Evolutionary conservation across 768 basidiomycete species (phyloP), one percentile per base, ranked within the genome.

Genomic region (Tulasnella sp.): DNA sequence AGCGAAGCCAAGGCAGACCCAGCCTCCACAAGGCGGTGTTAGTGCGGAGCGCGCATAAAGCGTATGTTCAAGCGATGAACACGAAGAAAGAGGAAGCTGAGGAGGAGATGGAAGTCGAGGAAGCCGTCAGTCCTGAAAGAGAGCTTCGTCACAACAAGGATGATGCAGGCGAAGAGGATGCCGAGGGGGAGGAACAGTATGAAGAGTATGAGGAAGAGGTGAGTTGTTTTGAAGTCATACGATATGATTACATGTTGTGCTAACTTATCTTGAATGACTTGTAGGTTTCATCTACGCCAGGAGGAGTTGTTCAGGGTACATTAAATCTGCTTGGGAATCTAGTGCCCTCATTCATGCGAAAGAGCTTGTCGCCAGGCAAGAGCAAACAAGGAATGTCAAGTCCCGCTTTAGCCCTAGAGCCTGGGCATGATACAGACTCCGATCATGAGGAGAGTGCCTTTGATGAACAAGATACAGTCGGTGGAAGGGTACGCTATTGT

Each of bases 1-100:
- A 34, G 31, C 7, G 46, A 48, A 15, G 34, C 7, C 25, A n/a
- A 42, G 31, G 43, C 11, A 10, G 49, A 19, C 51, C 61, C 29
- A 53, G 48, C 24, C 31, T 62, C 22, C 62, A 62, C 41, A 62
- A 62, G 48, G 62, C 62, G 2, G 62, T 62, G 12, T 27, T 62
- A n/a, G 50, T 62, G 5, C 49, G 62, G n/a, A 60, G 49, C 45
- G 63, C 62, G 7, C 62, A 54, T 48, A 7, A 44, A 8, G 49
- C 61, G 7, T 24, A 48, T 19, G 48, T 62, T 12, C 61, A 46
- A 12, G 24, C 17, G 17, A 38, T 24, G 7, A 55, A 60, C 9
- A 59, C 41, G 12, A 43, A 55, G 22, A 34, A 58, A 2, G 61
- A 59, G 34, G 62, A 62, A 11, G 31, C 29, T 9, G 49, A 61